These are phyloP conservation scores for Teratosphaeria nubilosa DNA, from an alignment of 2,329 filamentous ascomycete species.

Conservation along the genomic window DNA sequence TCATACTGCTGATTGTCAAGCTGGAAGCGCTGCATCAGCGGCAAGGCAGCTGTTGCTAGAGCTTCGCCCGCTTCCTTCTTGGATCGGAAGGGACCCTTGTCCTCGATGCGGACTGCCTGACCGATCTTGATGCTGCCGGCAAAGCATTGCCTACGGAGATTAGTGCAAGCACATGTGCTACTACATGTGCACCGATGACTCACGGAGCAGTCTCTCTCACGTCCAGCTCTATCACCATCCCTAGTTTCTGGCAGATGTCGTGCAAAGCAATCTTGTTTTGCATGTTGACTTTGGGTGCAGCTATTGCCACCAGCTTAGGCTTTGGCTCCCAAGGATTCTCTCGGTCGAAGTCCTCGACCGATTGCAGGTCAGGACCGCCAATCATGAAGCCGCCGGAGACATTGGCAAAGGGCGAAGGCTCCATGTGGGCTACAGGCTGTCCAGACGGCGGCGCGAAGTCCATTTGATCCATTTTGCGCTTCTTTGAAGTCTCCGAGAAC, in stretches of 20 bases:
- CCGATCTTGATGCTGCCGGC: conserved; percentile 2
- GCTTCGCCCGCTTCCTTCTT: conserved; percentile 31
- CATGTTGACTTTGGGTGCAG: not conserved
- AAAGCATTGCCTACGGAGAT: not conserved
- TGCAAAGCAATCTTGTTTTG: conserved; percentile 9
- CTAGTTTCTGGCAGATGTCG: conserved; percentile 9
- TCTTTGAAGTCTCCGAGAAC: not conserved
- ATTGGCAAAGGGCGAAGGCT: not conserved
- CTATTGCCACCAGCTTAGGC: conserved; percentile 1
- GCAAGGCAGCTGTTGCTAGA: conserved; percentile 24
- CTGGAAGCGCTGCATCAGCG: conserved; percentile 15
- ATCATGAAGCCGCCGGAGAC: not conserved
- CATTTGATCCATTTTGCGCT: not conserved
- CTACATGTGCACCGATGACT: conserved; percentile 4
- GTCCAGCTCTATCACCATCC: conserved; percentile 8
- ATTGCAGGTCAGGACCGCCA: conserved; percentile 5
- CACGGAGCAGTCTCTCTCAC: conserved; percentile 3
- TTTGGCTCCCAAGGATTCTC: conserved; percentile 12
- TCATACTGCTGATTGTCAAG: conserved; percentile 18
- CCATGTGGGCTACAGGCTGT: not conserved
- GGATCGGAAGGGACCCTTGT: conserved; percentile 1
- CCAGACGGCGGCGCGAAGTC: not conserved
- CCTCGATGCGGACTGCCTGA: conserved; percentile 5
- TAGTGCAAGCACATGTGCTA: not conserved
- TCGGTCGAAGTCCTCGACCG: conserved; percentile 13